A percentile compares a stretch with the other conserved stretches of the same genome.
Evolutionary conservation across 1,284 basidiomycete genomes (phyloP).

Genomic region (Pterulicium gracile): DNA sequence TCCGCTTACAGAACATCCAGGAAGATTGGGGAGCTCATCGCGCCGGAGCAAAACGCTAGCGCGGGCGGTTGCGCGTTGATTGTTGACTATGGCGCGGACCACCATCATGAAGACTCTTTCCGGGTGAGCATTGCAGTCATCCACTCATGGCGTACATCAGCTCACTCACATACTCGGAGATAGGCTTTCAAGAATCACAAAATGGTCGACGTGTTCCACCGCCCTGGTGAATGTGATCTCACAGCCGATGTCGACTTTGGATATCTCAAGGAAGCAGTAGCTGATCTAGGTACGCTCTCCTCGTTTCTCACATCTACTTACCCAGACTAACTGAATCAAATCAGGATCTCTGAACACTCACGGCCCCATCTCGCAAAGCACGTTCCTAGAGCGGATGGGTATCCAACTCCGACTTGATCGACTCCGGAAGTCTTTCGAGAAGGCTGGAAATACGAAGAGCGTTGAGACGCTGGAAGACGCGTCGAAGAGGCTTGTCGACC

Average conservation of each 20-base stretch:
- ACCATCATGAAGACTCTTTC: slow-evolving; percentile 68
- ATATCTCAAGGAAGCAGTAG: slow-evolving; percentile 73
- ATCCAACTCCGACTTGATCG: slow-evolving; percentile 48
- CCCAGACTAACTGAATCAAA: too few species aligned
- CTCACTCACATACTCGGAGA: background rate
- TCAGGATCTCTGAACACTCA: too few species aligned
- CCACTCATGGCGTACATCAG: too few species aligned
- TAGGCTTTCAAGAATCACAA: slow-evolving; percentile 88
- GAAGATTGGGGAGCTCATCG: slow-evolving; percentile 54
- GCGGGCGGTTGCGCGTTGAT: slow-evolving; percentile 73
- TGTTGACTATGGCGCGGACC: slow-evolving; percentile 83
- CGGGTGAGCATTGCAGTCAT: slow-evolving; percentile 62
- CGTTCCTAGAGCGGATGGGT: slow-evolving; percentile 67
- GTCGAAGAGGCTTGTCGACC: slow-evolving; percentile 47
- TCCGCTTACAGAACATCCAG: slow-evolving; percentile 59
- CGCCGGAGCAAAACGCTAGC: slow-evolving; percentile 12
- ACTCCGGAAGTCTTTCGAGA: slow-evolving; percentile 32
- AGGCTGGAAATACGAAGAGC: slow-evolving; percentile 31
- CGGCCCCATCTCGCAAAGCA: slow-evolving; percentile 59
- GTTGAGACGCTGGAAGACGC: slow-evolving; percentile 34
- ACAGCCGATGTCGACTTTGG: slow-evolving; percentile 96
- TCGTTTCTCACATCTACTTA: background rate
- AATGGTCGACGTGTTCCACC: slow-evolving; percentile 77
- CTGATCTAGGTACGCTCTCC: slow-evolving; percentile 42
- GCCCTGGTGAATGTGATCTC: slow-evolving; percentile 84